A percentile compares a stretch with the other conserved stretches of the same genome.
phyloP scores from a whole-genome alignment of 345 rosid genomes.

The Psidium friedrichsthalianum region DNA sequence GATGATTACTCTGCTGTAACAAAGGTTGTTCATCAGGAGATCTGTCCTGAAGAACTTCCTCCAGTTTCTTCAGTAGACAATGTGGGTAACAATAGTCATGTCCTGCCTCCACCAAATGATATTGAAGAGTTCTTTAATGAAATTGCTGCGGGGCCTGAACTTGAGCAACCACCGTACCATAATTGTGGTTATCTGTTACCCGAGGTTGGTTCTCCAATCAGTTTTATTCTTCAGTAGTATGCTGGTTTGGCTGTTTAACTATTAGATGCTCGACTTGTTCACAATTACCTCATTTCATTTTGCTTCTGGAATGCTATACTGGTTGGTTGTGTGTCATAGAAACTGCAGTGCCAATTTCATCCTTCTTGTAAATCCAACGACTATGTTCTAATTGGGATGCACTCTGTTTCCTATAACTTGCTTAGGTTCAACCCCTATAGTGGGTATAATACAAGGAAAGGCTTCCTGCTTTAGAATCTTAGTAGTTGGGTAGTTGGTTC shows the following conservation, averaged over 20 bases:
- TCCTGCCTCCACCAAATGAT: slow-evolving; percentile 20
- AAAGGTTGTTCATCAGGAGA: slow-evolving; percentile 6
- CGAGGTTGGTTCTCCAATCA: slow-evolving; percentile 19
- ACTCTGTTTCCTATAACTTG: neutral
- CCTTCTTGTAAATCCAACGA: neutral
- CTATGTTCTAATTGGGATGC: neutral
- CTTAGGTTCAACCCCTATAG: neutral
- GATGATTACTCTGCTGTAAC: slow-evolving; percentile 17
- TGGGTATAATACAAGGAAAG: neutral
- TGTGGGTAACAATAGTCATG: slow-evolving; percentile 4
- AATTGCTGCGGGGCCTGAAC: slow-evolving; percentile 18
- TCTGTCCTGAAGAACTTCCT: slow-evolving; percentile 14
- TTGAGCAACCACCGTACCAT: slow-evolving; percentile 1
- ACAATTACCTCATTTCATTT: neutral
- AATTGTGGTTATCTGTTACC: neutral
- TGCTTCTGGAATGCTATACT: neutral
- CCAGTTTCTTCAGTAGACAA: slow-evolving; percentile 14
- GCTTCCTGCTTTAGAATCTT: neutral
- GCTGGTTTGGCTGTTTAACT: neutral
- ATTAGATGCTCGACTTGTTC: neutral
- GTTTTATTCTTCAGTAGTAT: neutral
- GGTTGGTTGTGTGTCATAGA: neutral
- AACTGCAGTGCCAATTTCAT: neutral
- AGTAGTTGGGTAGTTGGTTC: neutral
- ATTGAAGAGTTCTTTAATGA: slow-evolving; percentile 36